phyloP scores from a whole-genome alignment of 176 grass and related monocot species.

The Bolboschoenus planiculmis region DNA sequence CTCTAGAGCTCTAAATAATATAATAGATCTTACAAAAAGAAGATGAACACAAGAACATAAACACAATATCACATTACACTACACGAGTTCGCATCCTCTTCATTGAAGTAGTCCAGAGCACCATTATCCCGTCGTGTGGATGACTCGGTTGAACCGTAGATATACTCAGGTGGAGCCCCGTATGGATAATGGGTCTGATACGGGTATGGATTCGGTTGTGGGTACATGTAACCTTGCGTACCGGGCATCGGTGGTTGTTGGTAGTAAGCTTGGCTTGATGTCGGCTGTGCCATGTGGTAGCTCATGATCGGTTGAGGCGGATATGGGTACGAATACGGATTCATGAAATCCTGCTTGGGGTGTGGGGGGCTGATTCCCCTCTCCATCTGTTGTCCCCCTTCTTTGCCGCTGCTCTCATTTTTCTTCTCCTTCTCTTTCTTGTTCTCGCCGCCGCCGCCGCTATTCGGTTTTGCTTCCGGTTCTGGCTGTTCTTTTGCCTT shows the following conservation, averaged over 20 bases:
- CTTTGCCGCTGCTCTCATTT: slow-evolving; percentile 37
- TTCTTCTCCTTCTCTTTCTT: slow-evolving; percentile 19
- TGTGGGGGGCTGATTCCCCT: not conserved
- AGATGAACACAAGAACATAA: not conserved
- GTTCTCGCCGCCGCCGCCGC: slow-evolving; percentile 6
- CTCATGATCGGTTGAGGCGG: slow-evolving; percentile 56
- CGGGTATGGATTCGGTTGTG: not conserved
- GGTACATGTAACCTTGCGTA: slow-evolving; percentile 27
- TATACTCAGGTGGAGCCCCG: slow-evolving; percentile 27
- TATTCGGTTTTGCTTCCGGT: slow-evolving; percentile 28
- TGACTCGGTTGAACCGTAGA: slow-evolving; percentile 44
- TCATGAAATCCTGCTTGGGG: not conserved
- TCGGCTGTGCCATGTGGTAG: slow-evolving; percentile 61
- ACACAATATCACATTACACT: slow-evolving; percentile 43
- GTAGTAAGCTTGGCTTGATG: slow-evolving; percentile 65
- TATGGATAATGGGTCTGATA: slow-evolving; percentile 26
- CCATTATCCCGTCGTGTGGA: slow-evolving; percentile 28
- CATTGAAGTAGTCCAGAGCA: slow-evolving; percentile 41
- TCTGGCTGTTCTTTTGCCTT: not conserved
- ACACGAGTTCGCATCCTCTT: slow-evolving; percentile 58
- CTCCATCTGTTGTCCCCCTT: not conserved
- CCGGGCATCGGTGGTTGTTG: slow-evolving; percentile 29
- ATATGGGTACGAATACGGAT: slow-evolving; percentile 25
- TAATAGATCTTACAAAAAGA: slow-evolving; percentile 11
- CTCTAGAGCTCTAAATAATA: slow-evolving; percentile 27